Percentiles rank a stretch among this genome's conserved stretches.
Evolutionary conservation across 2,329 filamentous ascomycete species (phyloP).

Genomic region (Aspergillus alliaceus): DNA sequence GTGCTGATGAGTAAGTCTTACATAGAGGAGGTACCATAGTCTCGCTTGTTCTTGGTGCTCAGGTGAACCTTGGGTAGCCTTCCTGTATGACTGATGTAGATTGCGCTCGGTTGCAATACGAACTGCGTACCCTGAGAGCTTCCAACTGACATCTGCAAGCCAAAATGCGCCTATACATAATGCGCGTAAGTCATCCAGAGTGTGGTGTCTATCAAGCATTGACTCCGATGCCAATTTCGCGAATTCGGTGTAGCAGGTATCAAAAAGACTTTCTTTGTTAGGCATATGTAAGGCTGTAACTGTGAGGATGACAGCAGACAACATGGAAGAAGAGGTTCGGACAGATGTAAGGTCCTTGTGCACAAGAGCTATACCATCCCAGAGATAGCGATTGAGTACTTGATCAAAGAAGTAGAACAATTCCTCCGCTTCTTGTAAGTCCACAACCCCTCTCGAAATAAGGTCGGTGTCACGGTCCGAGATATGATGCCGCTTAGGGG

Average conservation of each 20-base stretch:
- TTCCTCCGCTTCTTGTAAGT: conserved; percentile 44
- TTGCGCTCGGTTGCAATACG: conserved; percentile 46
- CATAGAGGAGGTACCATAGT: conserved; percentile 45
- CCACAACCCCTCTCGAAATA: conserved; percentile 51
- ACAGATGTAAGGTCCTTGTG: conserved; percentile 49
- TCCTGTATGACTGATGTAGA: conserved; percentile 44
- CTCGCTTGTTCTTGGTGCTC: conserved; percentile 39
- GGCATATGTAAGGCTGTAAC: conserved; percentile 54
- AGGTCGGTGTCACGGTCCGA: conserved; percentile 48
- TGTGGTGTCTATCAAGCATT: conserved; percentile 54
- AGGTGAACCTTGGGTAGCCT: conserved; percentile 37
- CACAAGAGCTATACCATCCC: conserved; percentile 46
- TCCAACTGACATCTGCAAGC: conserved; percentile 56
- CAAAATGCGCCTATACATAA: conserved; percentile 58
- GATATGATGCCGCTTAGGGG: conserved; percentile 30
- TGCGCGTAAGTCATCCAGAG: conserved; percentile 53
- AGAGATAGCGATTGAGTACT: conserved; percentile 42
- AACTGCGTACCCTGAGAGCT: conserved; percentile 43
- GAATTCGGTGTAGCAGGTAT: conserved; percentile 54
- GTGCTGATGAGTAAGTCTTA: conserved; percentile 22
- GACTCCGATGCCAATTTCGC: conserved; percentile 53
- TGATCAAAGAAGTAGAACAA: conserved; percentile 42
- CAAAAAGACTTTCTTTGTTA: conserved; percentile 46
- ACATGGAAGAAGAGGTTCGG: conserved; percentile 48
- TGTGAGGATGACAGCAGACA: conserved; percentile 47